phyloP scores from a whole-genome alignment of 495 filamentous ascomycete species.

The Xylaria castorea region DNA sequence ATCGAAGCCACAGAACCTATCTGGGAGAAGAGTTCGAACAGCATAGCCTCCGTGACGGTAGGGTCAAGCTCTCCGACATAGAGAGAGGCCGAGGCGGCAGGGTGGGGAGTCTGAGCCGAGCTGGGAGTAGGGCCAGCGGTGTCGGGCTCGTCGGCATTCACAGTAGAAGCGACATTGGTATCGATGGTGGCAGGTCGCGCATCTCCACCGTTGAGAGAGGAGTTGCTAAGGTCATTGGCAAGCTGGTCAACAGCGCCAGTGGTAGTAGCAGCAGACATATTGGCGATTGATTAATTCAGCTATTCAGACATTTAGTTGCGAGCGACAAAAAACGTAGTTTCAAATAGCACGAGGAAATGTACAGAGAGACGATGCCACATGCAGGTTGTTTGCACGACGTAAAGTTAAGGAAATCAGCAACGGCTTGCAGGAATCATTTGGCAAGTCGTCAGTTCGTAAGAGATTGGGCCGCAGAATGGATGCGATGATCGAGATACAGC shows the following conservation, averaged over 20 bases:
- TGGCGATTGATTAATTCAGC: constrained; percentile 33
- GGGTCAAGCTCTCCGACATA: constrained; percentile 99
- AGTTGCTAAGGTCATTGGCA: constrained; percentile 65
- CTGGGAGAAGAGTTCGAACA: constrained; percentile 99
- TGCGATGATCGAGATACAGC: background rate
- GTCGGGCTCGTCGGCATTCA: constrained; percentile 60
- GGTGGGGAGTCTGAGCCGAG: constrained; percentile 71
- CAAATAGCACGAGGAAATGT: background rate
- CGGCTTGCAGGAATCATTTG: background rate
- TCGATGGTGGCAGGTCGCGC: constrained; percentile 68
- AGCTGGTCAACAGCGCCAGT: constrained; percentile 74
- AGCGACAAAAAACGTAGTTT: background rate
- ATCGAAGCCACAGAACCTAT: constrained; percentile 99
- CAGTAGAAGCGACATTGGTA: constrained; percentile 62
- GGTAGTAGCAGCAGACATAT: constrained; percentile 69
- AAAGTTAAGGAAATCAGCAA: background rate
- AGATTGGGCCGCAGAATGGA: background rate
- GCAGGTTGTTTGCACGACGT: constrained; percentile 1
- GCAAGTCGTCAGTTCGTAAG: background rate
- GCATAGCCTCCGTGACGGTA: constrained; percentile 98
- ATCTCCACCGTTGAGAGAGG: constrained; percentile 66
- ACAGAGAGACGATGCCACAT: background rate
- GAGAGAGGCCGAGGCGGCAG: constrained; percentile 92
- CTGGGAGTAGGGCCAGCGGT: constrained; percentile 71
- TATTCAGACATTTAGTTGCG: constrained; percentile 6